phyloP scores from a whole-genome alignment of 1,139 yeast genomes.

The Blastobotrys aristatus region DNA sequence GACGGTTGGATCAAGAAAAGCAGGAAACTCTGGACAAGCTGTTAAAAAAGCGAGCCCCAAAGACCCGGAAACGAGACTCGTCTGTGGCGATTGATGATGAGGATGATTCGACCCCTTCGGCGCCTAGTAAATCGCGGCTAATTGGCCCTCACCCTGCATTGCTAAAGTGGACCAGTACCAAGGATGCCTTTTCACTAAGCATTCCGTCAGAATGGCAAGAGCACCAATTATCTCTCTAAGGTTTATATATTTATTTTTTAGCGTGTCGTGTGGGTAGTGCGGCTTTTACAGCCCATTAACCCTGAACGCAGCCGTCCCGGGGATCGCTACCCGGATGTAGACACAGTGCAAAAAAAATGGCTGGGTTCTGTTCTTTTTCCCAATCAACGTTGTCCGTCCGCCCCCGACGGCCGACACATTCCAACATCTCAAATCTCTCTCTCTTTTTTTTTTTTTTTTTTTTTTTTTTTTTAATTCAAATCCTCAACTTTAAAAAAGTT shows the following conservation, averaged over 20 bases:
- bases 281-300: too few relatives aligned
- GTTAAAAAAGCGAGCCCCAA: constrained; percentile 69
- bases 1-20: constrained; percentile 86
- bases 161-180: constrained; percentile 39
- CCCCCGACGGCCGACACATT: not conserved
- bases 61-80: constrained; percentile 31
- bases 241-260: constrained; percentile 1
- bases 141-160: constrained; percentile 45
- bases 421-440: not conserved
- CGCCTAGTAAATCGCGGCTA: constrained; percentile 22
- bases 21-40: constrained; percentile 83
- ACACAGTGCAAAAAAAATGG: not conserved
- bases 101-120: constrained; percentile 6
- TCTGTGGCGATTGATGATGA: constrained; percentile 21
- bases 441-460: too few relatives aligned
- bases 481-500: not conserved
- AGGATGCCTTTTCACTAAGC: constrained; percentile 29
- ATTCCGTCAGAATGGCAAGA: constrained; percentile 30
- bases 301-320: not conserved
- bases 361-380: not conserved
- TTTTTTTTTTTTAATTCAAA: too few relatives aligned
- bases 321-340: not conserved
- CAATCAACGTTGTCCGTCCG: not conserved
- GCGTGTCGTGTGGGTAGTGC: too few relatives aligned
- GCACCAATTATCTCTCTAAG: not conserved